phyloP scores from a whole-genome alignment of 805 yeast species.

The Blastobotrys attinorum region DNA sequence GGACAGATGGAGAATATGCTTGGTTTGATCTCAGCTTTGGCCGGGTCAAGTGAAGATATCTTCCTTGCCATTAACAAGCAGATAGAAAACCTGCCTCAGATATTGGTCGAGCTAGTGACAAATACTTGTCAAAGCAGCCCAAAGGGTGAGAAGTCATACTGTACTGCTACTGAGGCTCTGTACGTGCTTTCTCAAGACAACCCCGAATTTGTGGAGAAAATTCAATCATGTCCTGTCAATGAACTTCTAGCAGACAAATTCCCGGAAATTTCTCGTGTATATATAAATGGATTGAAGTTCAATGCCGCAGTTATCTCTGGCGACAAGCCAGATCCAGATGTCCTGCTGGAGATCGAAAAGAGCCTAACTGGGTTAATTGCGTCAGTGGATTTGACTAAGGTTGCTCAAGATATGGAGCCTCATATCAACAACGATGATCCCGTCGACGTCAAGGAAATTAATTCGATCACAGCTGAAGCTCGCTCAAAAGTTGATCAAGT shows the following conservation, averaged over 20 bases:
- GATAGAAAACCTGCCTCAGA: conserved; percentile 18
- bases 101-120: conserved; percentile 11
- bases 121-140: not conserved
- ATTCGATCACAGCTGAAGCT: conserved; percentile 7
- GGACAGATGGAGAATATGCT: conserved; percentile 54
- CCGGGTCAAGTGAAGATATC: conserved; percentile 58
- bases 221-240: conserved; percentile 7
- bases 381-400: conserved; percentile 11
- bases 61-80: conserved; percentile 33
- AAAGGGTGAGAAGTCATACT: not conserved
- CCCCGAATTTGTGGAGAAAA: conserved; percentile 9
- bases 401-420: conserved; percentile 10
- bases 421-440: conserved; percentile 16
- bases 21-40: conserved; percentile 58
- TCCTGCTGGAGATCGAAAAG: conserved; percentile 12
- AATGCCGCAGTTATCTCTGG: conserved; percentile 17
- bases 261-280: conserved; percentile 17
- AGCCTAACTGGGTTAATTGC: conserved; percentile 11
- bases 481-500: conserved; percentile 46
- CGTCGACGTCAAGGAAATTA: conserved; percentile 13
- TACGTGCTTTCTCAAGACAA: conserved; percentile 27
- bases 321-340: conserved; percentile 8
- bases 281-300: conserved; percentile 23
- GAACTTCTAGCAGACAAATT: conserved; percentile 1
- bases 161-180: conserved; percentile 23